Conservation (phyloP, 345 rosid genomes). For the Tarenaya hassleriana region DNA sequence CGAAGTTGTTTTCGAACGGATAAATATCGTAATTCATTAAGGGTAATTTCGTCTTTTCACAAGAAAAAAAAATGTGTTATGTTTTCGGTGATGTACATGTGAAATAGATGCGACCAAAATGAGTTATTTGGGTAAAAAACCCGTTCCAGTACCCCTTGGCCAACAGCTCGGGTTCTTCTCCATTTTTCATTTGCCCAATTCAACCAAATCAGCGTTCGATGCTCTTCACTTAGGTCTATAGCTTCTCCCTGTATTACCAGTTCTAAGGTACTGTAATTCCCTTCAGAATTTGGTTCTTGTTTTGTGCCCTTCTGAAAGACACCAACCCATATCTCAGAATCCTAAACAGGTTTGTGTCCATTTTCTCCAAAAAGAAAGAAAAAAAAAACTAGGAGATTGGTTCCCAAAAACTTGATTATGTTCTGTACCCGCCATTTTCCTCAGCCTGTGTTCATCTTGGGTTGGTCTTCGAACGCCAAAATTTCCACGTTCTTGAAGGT, state of each 20-base stretch:
- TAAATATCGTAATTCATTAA: too few relatives aligned
- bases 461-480: too few relatives aligned
- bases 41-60: too few relatives aligned
- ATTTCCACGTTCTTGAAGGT: constrained; percentile 10
- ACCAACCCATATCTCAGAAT: constrained; percentile 31
- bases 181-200: constrained; percentile 5
- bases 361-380: not conserved
- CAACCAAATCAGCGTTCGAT: constrained; percentile 43
- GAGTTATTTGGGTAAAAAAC: too few relatives aligned
- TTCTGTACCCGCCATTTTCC: constrained; percentile 15
- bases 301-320: constrained; percentile 22
- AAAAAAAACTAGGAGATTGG: constrained; percentile 4
- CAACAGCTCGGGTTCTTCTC: constrained; percentile 23
- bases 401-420: constrained; percentile 21
- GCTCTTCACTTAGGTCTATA: constrained; percentile 31
- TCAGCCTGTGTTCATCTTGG: too few relatives aligned
- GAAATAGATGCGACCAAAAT: too few relatives aligned
- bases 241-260: constrained; percentile 23
- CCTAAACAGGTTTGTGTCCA: constrained; percentile 18
- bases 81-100: too few relatives aligned
- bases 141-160: too few relatives aligned
- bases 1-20: too few relatives aligned
- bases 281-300: constrained; percentile 39
- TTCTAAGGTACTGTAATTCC: constrained; percentile 18
- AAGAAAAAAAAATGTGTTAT: too few relatives aligned